Base-by-base conservation (phyloP, 78 protist genomes). In the Parvularia atlantis region DNA sequence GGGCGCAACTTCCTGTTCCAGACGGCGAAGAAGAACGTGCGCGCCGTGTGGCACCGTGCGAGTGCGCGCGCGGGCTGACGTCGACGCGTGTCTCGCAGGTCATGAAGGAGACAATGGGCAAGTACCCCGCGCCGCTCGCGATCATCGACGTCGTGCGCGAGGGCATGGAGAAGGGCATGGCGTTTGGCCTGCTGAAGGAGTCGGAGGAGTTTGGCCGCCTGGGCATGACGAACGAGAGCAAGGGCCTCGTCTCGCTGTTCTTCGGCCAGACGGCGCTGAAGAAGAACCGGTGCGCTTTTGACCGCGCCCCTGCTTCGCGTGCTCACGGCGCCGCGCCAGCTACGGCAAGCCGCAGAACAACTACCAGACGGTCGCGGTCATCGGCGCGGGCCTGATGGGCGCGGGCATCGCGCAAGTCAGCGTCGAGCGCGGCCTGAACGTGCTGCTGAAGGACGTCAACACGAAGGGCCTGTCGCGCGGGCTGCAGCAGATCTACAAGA, bases 361-460 rank as follows among this genome's bases (percentile, higher is more conserved):
- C 24, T 40, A 54, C 30, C 39, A 75, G 56, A 71, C 46, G 31
- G 30, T 83, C 39, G 86, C 74, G 24, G 84, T 89, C 17, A 66
- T 89, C 28, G 93, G 93, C 28, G 93, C 93, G 10, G 93, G 93
- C 1, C 75, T 89, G 36, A 89, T 89, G 93, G 93, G 93, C 63
- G 76, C 89, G 10, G 86, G 90, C 13, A 75, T 84, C 22, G 89
- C 86, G 5, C 54, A 89, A 72, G 84, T 78, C 26, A 10, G 19
- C 46, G 19, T 41, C 46, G 46, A 41, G 46, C 46, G 46, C 46
- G 46, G 46, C 54, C 1, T 48, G n/a, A 17, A 48, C 17, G 89
- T 81, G 33, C 7, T 57, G 37, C 65, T 84, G 54, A 43, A 72
- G 74, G 92, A 87, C 73, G 14, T 54, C 26, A 10, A 22, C 33